Percentiles rank a stretch among this genome's conserved stretches.
phyloP scores from a whole-genome alignment of 2,329 filamentous ascomycete genomes.

The Boeremia lycopersici region DNA sequence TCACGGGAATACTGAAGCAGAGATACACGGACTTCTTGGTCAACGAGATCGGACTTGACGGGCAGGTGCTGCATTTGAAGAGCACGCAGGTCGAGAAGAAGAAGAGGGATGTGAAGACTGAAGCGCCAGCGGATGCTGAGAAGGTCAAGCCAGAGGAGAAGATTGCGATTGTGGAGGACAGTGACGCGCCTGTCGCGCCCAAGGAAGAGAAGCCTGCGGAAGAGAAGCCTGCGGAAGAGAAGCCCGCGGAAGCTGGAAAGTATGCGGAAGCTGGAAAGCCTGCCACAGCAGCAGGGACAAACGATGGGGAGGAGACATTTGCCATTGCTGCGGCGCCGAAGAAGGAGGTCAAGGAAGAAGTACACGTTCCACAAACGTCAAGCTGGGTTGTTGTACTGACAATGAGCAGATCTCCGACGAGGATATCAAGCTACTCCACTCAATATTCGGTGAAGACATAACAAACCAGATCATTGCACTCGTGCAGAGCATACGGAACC shows the following conservation, averaged over 20 bases:
- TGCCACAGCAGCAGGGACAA: neutral
- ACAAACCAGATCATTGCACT: conserved; percentile 60
- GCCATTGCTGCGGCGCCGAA: conserved; percentile 23
- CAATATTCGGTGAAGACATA: conserved; percentile 59
- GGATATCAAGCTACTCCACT: conserved; percentile 46
- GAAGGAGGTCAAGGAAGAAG: conserved; percentile 21
- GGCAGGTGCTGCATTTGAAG: conserved; percentile 74
- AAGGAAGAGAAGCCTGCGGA: conserved; percentile 25
- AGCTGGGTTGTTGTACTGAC: conserved; percentile 13
- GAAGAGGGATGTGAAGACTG: conserved; percentile 18
- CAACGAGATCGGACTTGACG: conserved; percentile 81
- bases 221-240: conserved; percentile 21
- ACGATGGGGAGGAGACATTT: conserved; percentile 29
- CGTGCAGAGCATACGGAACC: conserved; percentile 59
- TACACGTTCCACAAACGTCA: neutral
- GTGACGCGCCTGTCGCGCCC: conserved; percentile 20
- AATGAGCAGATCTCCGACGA: conserved; percentile 43
- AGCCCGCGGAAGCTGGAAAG: conserved; percentile 28
- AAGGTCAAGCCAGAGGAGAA: conserved; percentile 26
- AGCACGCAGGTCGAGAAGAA: conserved; percentile 47
- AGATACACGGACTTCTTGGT: conserved; percentile 91
- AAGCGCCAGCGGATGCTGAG: conserved; percentile 1
- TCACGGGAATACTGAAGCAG: conserved; percentile 70
- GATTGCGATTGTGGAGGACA: conserved; percentile 27
- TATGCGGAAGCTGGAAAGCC: conserved; percentile 28